Conservation (phyloP, 2,329 filamentous ascomycete genomes). For the Plenodomus tracheiphilus region DNA sequence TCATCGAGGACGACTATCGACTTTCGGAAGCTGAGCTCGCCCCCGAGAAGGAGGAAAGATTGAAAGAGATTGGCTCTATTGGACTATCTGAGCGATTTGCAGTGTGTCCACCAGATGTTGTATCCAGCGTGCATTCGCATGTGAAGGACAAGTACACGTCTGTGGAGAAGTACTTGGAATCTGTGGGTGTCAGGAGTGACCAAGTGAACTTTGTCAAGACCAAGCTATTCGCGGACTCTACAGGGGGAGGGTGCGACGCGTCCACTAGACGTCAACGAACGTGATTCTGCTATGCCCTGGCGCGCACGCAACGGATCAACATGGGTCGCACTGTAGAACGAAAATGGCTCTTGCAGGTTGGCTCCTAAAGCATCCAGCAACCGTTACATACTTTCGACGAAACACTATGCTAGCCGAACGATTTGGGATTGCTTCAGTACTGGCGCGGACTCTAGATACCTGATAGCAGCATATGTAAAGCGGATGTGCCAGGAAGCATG, state of each 20-base stretch:
- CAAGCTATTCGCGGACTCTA: conserved; percentile 32
- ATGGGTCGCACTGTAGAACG: not conserved
- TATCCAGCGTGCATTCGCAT: conserved; percentile 61
- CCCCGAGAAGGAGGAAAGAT: conserved; percentile 63
- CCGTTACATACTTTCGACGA: too few relatives aligned
- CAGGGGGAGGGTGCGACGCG: conserved; percentile 4
- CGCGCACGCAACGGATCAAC: not conserved
- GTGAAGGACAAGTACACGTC: conserved; percentile 67
- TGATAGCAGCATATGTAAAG: too few relatives aligned
- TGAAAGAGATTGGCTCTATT: conserved; percentile 70
- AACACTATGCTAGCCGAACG: too few relatives aligned
- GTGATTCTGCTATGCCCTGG: too few relatives aligned
- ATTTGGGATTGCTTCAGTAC: too few relatives aligned
- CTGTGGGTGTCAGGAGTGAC: conserved; percentile 56
- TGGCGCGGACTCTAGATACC: too few relatives aligned
- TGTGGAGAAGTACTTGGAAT: conserved; percentile 65
- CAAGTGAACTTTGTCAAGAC: conserved; percentile 40
- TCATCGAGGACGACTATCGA: conserved; percentile 72
- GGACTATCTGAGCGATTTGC: conserved; percentile 72
- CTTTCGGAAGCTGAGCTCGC: conserved; percentile 65
- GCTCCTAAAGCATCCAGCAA: too few relatives aligned
- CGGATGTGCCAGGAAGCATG: too few relatives aligned
- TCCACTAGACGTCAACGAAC: too few relatives aligned
- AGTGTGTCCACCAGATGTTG: conserved; percentile 66
- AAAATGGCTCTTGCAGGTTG: not conserved